Evolutionary conservation across 1,284 basidiomycete species (phyloP).

Genomic region (Caloboletus firmus): DNA sequence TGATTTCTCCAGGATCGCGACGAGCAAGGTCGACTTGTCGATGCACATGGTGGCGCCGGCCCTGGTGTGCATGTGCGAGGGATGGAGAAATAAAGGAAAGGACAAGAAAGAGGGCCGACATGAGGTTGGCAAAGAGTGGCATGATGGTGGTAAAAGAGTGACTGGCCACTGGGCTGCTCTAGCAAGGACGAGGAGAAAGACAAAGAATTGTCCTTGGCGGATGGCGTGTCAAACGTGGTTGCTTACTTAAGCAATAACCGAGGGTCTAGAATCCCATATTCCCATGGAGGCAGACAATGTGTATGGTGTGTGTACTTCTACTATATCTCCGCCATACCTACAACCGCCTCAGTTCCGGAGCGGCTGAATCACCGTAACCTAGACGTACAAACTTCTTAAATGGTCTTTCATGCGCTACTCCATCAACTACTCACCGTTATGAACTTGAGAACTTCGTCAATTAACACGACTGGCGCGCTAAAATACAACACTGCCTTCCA

Average conservation of each 20-base stretch:
- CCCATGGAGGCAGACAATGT: background rate
- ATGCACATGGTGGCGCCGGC: conserved; percentile 24
- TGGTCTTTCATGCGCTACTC: background rate
- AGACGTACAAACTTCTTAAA: conserved; percentile 2
- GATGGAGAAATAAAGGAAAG: conserved; percentile 21
- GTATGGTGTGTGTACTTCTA: too few species aligned
- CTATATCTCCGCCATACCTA: background rate
- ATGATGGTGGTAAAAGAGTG: conserved; percentile 30
- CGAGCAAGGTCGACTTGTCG: conserved; percentile 27
- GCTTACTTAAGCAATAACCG: conserved; percentile 11
- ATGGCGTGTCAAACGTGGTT: background rate
- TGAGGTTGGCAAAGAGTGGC: conserved; percentile 25
- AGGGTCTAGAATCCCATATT: background rate
- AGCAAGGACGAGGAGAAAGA: background rate
- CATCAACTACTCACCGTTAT: conserved; percentile 56
- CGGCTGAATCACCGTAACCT: conserved; percentile 41
- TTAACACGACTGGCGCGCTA: conserved; percentile 84
- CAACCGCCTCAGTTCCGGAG: conserved; percentile 22
- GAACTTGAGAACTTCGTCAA: conserved; percentile 92
- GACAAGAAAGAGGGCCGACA: conserved; percentile 19
- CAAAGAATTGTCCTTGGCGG: background rate
- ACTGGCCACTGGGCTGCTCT: conserved; percentile 5
- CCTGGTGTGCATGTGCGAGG: conserved; percentile 24
- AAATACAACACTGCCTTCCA: conserved; percentile 94
- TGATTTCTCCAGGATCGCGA: conserved; percentile 26